phyloP scores from a whole-genome alignment of 805 yeast genomes.

The Saccharomycopsis fibuligera region DNA sequence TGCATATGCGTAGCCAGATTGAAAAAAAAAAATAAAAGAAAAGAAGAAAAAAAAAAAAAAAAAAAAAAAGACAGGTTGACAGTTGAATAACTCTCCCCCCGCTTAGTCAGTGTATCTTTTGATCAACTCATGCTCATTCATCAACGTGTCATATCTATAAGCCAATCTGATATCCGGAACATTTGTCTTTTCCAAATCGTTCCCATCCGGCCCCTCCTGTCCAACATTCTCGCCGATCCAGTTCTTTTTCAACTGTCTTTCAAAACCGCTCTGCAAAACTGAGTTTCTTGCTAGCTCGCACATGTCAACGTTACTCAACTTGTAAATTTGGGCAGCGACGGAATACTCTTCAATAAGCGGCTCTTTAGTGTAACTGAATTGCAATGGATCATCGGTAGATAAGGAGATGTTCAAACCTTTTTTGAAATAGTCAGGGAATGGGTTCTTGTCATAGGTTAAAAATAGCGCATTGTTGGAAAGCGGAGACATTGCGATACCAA shows the following conservation, averaged over 20 bases:
- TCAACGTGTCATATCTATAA: slow-evolving; percentile 76
- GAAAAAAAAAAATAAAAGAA: too few relatives aligned
- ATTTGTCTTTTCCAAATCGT: slow-evolving; percentile 88
- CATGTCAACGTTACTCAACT: slow-evolving; percentile 91
- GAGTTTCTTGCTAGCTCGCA: slow-evolving; percentile 94
- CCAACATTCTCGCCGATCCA: slow-evolving; percentile 35
- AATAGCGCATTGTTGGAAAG: slow-evolving; percentile 93
- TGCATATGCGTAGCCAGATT: too few relatives aligned
- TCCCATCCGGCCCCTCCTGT: slow-evolving; percentile 55
- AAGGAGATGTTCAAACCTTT: slow-evolving; percentile 91
- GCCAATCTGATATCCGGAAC: slow-evolving; percentile 86
- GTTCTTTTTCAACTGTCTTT: slow-evolving; percentile 73
- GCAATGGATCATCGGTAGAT: slow-evolving; percentile 96
- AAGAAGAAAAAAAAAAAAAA: too few relatives aligned
- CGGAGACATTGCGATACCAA: slow-evolving; percentile 98
- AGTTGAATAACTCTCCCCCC: too few relatives aligned
- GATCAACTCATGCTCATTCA: slow-evolving; percentile 64
- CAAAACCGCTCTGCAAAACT: slow-evolving; percentile 92
- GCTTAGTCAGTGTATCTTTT: slow-evolving; percentile 33
- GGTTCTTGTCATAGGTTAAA: slow-evolving; percentile 93
- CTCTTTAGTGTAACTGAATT: slow-evolving; percentile 93
- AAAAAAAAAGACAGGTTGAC: too few relatives aligned
- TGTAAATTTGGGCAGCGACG: slow-evolving; percentile 96
- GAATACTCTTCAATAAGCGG: slow-evolving; percentile 97
- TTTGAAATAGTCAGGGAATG: slow-evolving; percentile 84